Base-by-base conservation (phyloP, 2,329 filamentous ascomycete genomes). In the Cercospora sp. region DNA sequence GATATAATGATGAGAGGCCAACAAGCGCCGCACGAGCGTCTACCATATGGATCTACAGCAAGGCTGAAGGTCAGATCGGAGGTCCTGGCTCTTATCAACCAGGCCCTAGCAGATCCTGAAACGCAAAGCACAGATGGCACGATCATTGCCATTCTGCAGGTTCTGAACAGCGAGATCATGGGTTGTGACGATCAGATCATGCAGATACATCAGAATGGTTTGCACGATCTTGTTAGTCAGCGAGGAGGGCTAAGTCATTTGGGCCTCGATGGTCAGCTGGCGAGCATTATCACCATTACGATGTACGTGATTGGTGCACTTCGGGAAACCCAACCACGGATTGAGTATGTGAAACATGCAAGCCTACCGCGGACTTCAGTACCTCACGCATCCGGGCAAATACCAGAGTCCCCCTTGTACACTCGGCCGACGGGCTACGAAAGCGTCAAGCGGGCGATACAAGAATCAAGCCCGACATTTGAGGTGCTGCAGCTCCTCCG, bases 151-250 rank as follows among this genome's bases (percentile, higher is more conserved):
- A 76, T 79, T 3, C 57, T 79, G 18, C 76, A 79, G 8, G 60
- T 78, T 0, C 62, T 79, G 1, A 74, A 73, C 51, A 73, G 73
- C 10, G 76, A 78, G 66, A 75, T 78, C 58, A 77, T 77, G 65
- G 72, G 74, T 3, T 74, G 74, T 40, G 71, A 76, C 51, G 68
- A 71, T 18, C 57, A 37, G 1, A 69, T 70, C 43, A 69, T 77
- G 66, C 61, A 63, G 6, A 67, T 73, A 13, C 77, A 79, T 62
- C 71, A 74, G 45, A 58, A 70, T 24, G 77, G 75, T n/a, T 67
- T 79, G 1, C 72, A 74, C 57, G 67, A 72, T 18, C 74, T 79
- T 69, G 71, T 79, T 8, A 30, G 64, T 1, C 61, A 73, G 37
- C 64, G 77, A 68, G 77, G 77, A 21, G 77, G 76, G 2, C 66